Base-by-base conservation (phyloP, 2,329 filamentous ascomycete genomes). In the Aspergillus fructus region DNA sequence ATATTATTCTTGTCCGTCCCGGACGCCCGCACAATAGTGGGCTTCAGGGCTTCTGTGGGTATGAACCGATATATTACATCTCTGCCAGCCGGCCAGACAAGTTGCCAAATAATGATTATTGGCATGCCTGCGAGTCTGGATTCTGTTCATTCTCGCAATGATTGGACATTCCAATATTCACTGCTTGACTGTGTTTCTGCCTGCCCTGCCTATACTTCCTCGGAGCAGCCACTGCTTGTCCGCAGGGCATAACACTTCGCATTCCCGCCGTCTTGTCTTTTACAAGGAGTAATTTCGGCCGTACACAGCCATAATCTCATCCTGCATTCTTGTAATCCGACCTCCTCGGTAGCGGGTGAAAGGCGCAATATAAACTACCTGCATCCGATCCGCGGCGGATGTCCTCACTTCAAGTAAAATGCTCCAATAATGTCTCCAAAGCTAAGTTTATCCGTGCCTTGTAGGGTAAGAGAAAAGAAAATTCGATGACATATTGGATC, bases 31-130 rank as follows among this genome's bases (percentile, higher is more conserved):
- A 55, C 37, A 48, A 34, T 34, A 49, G 63, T 65, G 63, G 62
- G 58, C 58, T 62, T 64, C 63, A 65, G 63, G 63, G 64, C 62
- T 67, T 64, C 59, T 65, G 65, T 68, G 66, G 66, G 63, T 62
- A 65, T 65, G 59, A 62, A 58, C 59, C 59, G 53, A 21, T 59
- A 41, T 30, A 34, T 58, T 53, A 46, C 52, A 49, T 41, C 55
- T 43, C 49, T 58, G 41, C 33, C 55, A 55, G 23, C 27, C 27
- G 27, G 27, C 27, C 9, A 30, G 27, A 30, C 45, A 37, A 34
- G n/a, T 19, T 23, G 12, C 13, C 13, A 27, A 21, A 45, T 7
- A 45, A 23, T 45, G 13, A 19, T 19, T 15, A 42, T 42, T 42
- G 9, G 17, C 12, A 43, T 21, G 23, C 5, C 21, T 15, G 12